phyloP scores from a whole-genome alignment of 768 basidiomycete genomes.

The Naganishia kalamii region DNA sequence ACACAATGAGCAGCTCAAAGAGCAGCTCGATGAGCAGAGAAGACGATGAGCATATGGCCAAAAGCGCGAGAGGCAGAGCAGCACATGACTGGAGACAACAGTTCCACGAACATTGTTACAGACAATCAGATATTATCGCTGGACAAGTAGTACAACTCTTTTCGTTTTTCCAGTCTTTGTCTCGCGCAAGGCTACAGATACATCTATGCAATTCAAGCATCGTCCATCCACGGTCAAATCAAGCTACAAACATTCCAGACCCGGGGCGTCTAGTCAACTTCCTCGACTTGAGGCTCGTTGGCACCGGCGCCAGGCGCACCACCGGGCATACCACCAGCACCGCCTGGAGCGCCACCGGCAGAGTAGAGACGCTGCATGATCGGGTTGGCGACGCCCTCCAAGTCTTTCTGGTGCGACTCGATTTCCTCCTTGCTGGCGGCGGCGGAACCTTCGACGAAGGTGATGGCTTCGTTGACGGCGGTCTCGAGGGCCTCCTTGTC shows the following conservation, averaged over 20 bases:
- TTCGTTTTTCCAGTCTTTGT: neutral
- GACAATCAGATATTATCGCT: too few species aligned
- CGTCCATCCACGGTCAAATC: too few species aligned
- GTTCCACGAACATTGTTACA: too few species aligned
- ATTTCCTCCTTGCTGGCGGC: constrained; percentile 93
- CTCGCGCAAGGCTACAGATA: neutral
- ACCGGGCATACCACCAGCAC: constrained; percentile 61
- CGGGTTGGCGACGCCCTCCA: constrained; percentile 71
- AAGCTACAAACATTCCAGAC: neutral
- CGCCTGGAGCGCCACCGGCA: constrained; percentile 49
- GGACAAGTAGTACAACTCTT: neutral
- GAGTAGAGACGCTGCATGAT: constrained; percentile 58
- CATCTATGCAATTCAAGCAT: neutral
- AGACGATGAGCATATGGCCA: too few species aligned
- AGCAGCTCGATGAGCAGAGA: too few species aligned
- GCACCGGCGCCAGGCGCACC: constrained; percentile 44
- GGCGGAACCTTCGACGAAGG: constrained; percentile 69
- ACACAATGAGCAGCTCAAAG: too few species aligned
- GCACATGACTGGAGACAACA: neutral
- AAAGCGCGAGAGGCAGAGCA: too few species aligned
- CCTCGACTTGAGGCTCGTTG: constrained; percentile 84
- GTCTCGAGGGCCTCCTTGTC: constrained; percentile 66
- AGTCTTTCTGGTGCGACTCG: constrained; percentile 84
- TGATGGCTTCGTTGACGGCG: constrained; percentile 85
- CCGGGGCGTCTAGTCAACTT: constrained; percentile 53